A percentile compares a stretch with the other conserved stretches of the same genome.
Conservation (phyloP, 441 rosid species). For the Capsella rubella region DNA sequence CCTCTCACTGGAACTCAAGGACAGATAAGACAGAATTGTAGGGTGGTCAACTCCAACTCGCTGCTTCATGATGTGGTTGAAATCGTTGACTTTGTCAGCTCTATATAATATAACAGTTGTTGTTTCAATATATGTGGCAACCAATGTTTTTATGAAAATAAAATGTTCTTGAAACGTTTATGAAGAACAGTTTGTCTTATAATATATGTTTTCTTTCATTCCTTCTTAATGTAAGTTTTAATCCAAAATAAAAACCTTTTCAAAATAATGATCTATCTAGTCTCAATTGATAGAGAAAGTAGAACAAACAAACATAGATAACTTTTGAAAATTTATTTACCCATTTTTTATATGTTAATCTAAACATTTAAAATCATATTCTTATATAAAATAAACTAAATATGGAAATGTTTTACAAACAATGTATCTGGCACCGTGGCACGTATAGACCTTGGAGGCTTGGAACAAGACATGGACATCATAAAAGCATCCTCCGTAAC, state of each 20-base stretch:
- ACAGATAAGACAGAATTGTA: conserved; percentile 52
- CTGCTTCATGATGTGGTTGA: conserved; percentile 33
- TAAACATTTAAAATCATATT: neutral
- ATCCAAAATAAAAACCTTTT: neutral
- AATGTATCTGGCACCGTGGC: no score
- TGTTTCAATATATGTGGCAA: conserved; percentile 18
- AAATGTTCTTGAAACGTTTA: neutral
- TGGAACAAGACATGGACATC: no score
- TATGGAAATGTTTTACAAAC: no score
- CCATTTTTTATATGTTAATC: neutral
- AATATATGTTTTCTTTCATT: neutral
- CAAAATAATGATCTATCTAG: neutral
- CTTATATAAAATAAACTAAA: no score
- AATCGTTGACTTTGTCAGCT: conserved; percentile 35
- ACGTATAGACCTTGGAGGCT: no score
- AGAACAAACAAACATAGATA: neutral
- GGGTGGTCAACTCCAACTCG: conserved; percentile 46
- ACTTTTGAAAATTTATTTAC: neutral
- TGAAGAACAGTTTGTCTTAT: neutral
- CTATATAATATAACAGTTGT: conserved; percentile 23
- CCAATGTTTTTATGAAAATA: conserved; percentile 8
- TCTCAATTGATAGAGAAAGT: neutral
- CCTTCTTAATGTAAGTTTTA: neutral
- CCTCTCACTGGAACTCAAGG: conserved; percentile 56
- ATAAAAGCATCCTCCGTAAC: no score